These are phyloP conservation scores for Cercospora beticola DNA, from an alignment of 2,329 filamentous ascomycete genomes.

Conservation along the genomic window DNA sequence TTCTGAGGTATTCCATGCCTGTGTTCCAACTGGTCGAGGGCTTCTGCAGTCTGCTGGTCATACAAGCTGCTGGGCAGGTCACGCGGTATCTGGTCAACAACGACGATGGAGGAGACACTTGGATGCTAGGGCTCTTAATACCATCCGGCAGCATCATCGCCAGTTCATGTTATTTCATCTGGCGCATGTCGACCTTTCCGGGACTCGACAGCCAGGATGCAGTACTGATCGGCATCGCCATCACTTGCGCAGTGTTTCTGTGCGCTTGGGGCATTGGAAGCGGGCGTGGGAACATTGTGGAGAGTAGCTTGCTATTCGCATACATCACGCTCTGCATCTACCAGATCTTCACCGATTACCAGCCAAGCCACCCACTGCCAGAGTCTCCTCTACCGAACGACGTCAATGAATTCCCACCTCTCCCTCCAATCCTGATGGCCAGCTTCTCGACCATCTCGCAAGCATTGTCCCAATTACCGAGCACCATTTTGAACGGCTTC, in stretches of 20 bases:
- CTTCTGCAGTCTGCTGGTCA: constrained; percentile 93
- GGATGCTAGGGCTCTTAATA: constrained; percentile 90
- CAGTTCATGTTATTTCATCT: constrained; percentile 92
- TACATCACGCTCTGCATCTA: constrained; percentile 99
- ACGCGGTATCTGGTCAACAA: constrained; percentile 93
- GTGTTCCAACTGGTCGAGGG: constrained; percentile 93
- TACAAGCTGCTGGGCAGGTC: constrained; percentile 91
- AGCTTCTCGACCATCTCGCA: constrained; percentile 91
- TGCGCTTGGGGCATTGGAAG: constrained; percentile 93
- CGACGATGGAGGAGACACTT: constrained; percentile 83
- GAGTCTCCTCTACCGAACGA: constrained; percentile 58
- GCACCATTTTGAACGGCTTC: constrained; percentile 77
- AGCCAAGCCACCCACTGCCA: constrained; percentile 61
- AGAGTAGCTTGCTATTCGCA: constrained; percentile 91
- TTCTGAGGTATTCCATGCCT: constrained; percentile 85
- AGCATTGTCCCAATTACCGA: constrained; percentile 77
- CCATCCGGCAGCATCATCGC: constrained; percentile 89
- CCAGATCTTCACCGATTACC: constrained; percentile 98
- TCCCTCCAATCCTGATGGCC: constrained; percentile 97
- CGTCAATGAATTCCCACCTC: constrained; percentile 79
- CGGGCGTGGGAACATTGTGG: constrained; percentile 89
- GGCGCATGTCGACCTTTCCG: constrained; percentile 90
- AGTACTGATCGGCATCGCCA: constrained; percentile 84
- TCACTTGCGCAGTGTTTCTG: constrained; percentile 89
- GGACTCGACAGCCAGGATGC: constrained; percentile 91